Base-by-base conservation (phyloP, 331 rosid species). In the Phaseolus coccineus region DNA sequence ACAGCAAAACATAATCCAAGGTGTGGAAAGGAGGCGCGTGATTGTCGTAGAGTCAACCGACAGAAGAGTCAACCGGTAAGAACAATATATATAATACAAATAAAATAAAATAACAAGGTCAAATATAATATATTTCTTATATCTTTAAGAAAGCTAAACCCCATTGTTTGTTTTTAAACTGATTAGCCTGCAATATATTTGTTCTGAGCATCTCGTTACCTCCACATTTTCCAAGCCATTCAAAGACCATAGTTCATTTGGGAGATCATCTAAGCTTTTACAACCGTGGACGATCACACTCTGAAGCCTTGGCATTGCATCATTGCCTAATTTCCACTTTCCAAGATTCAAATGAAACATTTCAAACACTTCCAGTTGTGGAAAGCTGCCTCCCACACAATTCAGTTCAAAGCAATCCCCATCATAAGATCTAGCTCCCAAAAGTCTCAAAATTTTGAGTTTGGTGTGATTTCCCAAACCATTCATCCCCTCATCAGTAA, bases 181-280 rank as follows among this genome's bases (percentile, higher is more conserved):
- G n/a, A n/a, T n/a, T n/a, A n/a, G n/a, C n/a, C n/a, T n/a, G n/a
- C n/a, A n/a, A n/a, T n/a, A n/a, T n/a, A n/a, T n/a, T n/a, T n/a
- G n/a, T n/a, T n/a, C n/a, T n/a, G n/a, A n/a, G n/a, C n/a, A n/a
- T n/a, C n/a, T n/a, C n/a, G n/a, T n/a, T 35, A 79, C 64, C 3
- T 6, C 4, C 8, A 81, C 77, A 27, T 33, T 62, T 58, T 31
- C 57, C 16, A 81, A 59, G 66, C 14, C 11, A 12, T 22, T 68
- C 65, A 75, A 25, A 58, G 72, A 57, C 81, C 85, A 81, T 1
- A 81, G 3, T 27, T 81, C 81, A 59, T 55, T 33, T 57, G 81
- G 81, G 14, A 81, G 65, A 71, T 8, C 33, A 39, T 35, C 24
- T 55, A 81, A 74, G 1, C 0, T 2, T 9, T 0, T 0, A 35